These are phyloP conservation scores for Boletus sp. DNA, from an alignment of 1,284 basidiomycete genomes.

Conservation along the genomic window DNA sequence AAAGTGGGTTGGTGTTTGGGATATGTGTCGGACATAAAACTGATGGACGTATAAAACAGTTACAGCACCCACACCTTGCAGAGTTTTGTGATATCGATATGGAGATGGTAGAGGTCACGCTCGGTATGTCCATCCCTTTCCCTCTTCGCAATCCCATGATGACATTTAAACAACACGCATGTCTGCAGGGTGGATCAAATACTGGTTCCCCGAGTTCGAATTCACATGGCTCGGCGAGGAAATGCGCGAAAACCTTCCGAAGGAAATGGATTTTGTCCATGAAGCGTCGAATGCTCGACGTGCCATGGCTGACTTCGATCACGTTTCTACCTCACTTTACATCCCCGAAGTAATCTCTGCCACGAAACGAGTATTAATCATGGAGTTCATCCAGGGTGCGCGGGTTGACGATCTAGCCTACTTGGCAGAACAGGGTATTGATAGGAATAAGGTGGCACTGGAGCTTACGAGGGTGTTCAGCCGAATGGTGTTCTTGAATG, in stretches of 20 bases:
- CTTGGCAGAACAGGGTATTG: slow-evolving; percentile 81
- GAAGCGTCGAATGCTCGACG: slow-evolving; percentile 86
- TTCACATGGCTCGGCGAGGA: slow-evolving; percentile 95
- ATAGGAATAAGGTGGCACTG: slow-evolving; percentile 90
- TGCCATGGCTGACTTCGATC: slow-evolving; percentile 71
- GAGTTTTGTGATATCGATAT: slow-evolving; percentile 89
- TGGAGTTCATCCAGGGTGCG: slow-evolving; percentile 92
- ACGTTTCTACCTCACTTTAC: slow-evolving; percentile 80
- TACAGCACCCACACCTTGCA: slow-evolving; percentile 94
- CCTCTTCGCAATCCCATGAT: not conserved
- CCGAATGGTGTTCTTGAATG: slow-evolving; percentile 96
- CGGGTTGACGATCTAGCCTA: slow-evolving; percentile 90
- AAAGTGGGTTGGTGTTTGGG: slow-evolving; percentile 52
- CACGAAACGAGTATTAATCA: slow-evolving; percentile 84
- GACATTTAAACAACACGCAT: not conserved
- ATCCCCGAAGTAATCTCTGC: slow-evolving; percentile 88
- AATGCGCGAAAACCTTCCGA: slow-evolving; percentile 89
- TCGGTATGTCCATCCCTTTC: slow-evolving; percentile 44
- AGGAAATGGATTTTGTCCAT: slow-evolving; percentile 93
- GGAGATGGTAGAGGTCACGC: slow-evolving; percentile 82
- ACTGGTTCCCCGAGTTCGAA: slow-evolving; percentile 87
- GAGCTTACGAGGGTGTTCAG: slow-evolving; percentile 91
- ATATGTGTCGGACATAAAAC: not conserved
- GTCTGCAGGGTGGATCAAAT: slow-evolving; percentile 76
- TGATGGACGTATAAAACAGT: slow-evolving; percentile 36